phyloP scores from a whole-genome alignment of 441 rosid genomes.

The Adansonia rubrostipa region DNA sequence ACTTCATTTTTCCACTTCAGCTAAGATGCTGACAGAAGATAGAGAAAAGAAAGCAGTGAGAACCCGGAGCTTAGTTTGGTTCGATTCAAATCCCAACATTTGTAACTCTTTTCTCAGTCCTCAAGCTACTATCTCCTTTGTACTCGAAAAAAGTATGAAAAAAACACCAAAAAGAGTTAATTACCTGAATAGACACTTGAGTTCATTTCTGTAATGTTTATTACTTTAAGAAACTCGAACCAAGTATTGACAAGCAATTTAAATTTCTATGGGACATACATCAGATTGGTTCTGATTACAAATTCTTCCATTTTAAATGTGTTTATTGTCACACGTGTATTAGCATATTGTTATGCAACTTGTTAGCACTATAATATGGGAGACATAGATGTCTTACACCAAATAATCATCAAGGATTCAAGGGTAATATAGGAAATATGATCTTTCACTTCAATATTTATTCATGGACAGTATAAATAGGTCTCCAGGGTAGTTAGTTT shows the following conservation, averaged over 20 bases:
- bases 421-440: constrained; percentile 25
- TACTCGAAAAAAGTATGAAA: no score
- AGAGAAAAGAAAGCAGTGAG: not conserved
- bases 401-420: constrained; percentile 14
- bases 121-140: no score
- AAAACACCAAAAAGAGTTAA: not conserved
- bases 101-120: not conserved
- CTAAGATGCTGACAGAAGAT: constrained; percentile 35
- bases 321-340: constrained; percentile 5
- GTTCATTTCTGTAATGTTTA: no score
- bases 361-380: not conserved
- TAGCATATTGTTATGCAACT: constrained; percentile 21
- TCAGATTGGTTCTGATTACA: not conserved
- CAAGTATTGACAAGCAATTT: not conserved
- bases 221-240: not conserved
- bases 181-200: not conserved
- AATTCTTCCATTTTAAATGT: not conserved
- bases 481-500: not conserved
- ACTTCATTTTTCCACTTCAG: constrained; percentile 41
- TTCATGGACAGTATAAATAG: constrained; percentile 38
- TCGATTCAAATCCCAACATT: not conserved
- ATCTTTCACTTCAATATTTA: not conserved
- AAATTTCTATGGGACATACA: not conserved
- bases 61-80: not conserved
- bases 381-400: constrained; percentile 16